A percentile compares a stretch with the other conserved stretches of the same genome.
These are phyloP conservation scores for Calvatia gigantea DNA, from an alignment of 768 basidiomycete genomes.

Conservation along the genomic window DNA sequence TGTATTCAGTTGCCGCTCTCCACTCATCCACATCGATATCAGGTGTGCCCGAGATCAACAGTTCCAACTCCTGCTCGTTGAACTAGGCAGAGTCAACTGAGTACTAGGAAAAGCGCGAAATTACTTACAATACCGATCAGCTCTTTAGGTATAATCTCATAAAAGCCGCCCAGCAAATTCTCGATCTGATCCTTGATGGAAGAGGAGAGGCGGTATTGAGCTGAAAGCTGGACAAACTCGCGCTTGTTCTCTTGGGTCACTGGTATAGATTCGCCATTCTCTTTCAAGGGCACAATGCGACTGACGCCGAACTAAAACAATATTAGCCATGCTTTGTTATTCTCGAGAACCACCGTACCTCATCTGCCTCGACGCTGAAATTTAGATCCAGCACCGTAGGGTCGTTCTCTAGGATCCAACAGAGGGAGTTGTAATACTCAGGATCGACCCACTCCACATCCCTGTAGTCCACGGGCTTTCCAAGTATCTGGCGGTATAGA, in stretches of 20 bases:
- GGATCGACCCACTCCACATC: slow-evolving; percentile 99
- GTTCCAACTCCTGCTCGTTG: slow-evolving; percentile 91
- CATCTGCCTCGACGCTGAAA: slow-evolving; percentile 95
- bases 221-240: slow-evolving; percentile 94
- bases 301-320: slow-evolving; percentile 78
- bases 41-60: slow-evolving; percentile 95
- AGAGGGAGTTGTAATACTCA: slow-evolving; percentile 95
- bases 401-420: slow-evolving; percentile 98
- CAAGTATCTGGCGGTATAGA: slow-evolving; percentile 91
- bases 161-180: slow-evolving; percentile 85
- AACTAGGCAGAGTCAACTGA: slow-evolving; percentile 47
- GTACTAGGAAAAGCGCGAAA: not conserved
- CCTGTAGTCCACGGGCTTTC: slow-evolving; percentile 90
- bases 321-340: slow-evolving; percentile 11
- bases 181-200: slow-evolving; percentile 97
- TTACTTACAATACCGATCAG: slow-evolving; percentile 88
- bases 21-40: slow-evolving; percentile 99
- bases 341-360: slow-evolving; percentile 41
- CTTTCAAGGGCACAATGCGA: slow-evolving; percentile 83
- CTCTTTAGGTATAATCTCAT: slow-evolving; percentile 97
- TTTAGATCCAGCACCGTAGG: slow-evolving; percentile 82
- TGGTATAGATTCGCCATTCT: slow-evolving; percentile 74
- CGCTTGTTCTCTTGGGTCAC: slow-evolving; percentile 97
- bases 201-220: slow-evolving; percentile 88
- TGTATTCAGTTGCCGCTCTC: slow-evolving; percentile 90